A percentile compares a stretch with the other conserved stretches of the same genome.
phyloP scores from a whole-genome alignment of 1,284 basidiomycete genomes.

The Leucoagaricus sp. region DNA sequence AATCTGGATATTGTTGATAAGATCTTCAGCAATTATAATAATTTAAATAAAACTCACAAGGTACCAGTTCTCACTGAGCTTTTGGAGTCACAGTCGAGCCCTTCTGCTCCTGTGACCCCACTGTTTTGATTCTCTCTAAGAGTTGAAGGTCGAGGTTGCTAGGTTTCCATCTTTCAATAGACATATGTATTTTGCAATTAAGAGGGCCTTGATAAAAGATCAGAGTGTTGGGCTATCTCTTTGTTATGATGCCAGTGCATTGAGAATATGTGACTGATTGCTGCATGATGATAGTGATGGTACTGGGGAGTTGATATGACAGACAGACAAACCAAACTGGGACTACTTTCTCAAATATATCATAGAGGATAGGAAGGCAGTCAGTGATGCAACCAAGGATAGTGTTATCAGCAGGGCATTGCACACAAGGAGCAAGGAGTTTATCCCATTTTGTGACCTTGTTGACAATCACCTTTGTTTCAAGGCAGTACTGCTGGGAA shows the following conservation, averaged over 20 bases:
- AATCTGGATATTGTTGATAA: too few relatives aligned
- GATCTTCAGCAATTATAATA: too few relatives aligned
- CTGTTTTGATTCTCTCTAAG: too few relatives aligned
- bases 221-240: not conserved
- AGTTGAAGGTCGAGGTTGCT: not conserved
- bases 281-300: not conserved
- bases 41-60: not conserved
- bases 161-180: not conserved
- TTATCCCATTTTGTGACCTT: slow-evolving; percentile 9
- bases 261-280: not conserved
- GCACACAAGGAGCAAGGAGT: not conserved
- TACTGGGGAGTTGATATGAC: not conserved
- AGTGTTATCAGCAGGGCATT: not conserved
- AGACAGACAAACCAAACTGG: slow-evolving; percentile 1
- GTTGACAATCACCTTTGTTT: not conserved
- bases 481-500: not conserved
- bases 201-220: not conserved
- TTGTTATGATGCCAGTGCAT: not conserved
- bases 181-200: not conserved
- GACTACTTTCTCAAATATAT: slow-evolving; percentile 2
- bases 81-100: not conserved
- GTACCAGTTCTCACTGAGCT: too few relatives aligned
- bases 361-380: not conserved
- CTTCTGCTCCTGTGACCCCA: too few relatives aligned
- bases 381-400: not conserved